These are phyloP conservation scores for Pestalotiopsis sp. DNA, from an alignment of 2,329 filamentous ascomycete genomes.

Conservation along the genomic window DNA sequence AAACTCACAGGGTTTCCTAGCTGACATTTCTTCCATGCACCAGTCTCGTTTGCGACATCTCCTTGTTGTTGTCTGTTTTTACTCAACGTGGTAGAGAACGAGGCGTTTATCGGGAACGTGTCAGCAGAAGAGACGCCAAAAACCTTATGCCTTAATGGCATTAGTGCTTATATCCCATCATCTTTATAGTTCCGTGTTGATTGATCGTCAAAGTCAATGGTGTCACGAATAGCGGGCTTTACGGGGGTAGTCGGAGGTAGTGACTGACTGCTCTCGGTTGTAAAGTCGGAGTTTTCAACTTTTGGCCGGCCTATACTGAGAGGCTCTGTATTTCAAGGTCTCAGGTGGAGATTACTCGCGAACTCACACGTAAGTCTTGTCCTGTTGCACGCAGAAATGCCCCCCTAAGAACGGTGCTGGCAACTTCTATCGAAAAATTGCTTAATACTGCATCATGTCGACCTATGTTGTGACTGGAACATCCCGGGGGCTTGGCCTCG, in stretches of 20 bases:
- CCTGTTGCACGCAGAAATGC: no score
- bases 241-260: background rate
- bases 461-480: background rate
- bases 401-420: background rate
- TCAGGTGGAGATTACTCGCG: background rate
- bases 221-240: background rate
- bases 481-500: background rate
- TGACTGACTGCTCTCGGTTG: background rate
- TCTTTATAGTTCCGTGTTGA: background rate
- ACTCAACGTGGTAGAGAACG: no score
- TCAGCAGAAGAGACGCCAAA: no score
- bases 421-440: background rate
- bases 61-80: no score
- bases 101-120: no score
- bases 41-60: no score
- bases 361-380: no score
- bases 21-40: no score
- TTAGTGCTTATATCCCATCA: no score
- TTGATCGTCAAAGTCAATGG: background rate
- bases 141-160: no score
- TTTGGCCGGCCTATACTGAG: background rate
- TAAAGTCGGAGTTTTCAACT: background rate
- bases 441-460: background rate
- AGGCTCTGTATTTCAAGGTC: background rate
- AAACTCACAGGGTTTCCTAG: no score